Percentiles rank a stretch among this genome's conserved stretches.
phyloP scores from a whole-genome alignment of 352 stramenopile genomes.

The Globisporangium carolinianum region DNA sequence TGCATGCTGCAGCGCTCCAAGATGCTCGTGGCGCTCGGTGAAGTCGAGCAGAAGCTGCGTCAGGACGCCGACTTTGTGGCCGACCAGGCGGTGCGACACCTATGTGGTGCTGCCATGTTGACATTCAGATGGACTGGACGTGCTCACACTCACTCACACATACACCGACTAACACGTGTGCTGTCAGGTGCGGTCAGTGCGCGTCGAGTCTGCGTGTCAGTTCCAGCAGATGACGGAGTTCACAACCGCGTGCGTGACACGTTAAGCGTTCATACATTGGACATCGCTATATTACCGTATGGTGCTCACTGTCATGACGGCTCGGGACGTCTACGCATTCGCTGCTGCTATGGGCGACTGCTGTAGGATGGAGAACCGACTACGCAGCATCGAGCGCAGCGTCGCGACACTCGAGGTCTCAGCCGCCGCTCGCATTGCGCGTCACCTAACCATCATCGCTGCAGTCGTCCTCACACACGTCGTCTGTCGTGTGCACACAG shows the following conservation, averaged over 20 bases:
- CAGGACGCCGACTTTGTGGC: conserved; percentile 27
- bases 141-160: not conserved
- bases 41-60: conserved; percentile 32
- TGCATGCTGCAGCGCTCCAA: conserved; percentile 16
- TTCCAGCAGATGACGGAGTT: conserved; percentile 16
- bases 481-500: not conserved
- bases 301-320: too few species aligned
- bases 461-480: not conserved
- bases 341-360: not conserved
- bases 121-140: not conserved
- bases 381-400: conserved; percentile 11
- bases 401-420: conserved; percentile 9
- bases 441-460: not conserved
- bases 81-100: conserved; percentile 21
- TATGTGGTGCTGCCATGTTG: too few species aligned
- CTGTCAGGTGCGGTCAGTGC: conserved; percentile 19
- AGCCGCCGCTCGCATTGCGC: not conserved
- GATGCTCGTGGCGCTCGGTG: conserved; percentile 24
- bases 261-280: too few species aligned
- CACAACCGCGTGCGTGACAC: conserved; percentile 9
- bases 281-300: too few species aligned
- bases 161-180: not conserved
- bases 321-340: not conserved
- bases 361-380: conserved; percentile 14
- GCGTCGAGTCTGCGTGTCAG: conserved; percentile 12